A percentile compares a stretch with the other conserved stretches of the same genome.
Evolutionary conservation across 106 monocot genomes (phyloP).

Genomic region (Dendrobium catenatum): DNA sequence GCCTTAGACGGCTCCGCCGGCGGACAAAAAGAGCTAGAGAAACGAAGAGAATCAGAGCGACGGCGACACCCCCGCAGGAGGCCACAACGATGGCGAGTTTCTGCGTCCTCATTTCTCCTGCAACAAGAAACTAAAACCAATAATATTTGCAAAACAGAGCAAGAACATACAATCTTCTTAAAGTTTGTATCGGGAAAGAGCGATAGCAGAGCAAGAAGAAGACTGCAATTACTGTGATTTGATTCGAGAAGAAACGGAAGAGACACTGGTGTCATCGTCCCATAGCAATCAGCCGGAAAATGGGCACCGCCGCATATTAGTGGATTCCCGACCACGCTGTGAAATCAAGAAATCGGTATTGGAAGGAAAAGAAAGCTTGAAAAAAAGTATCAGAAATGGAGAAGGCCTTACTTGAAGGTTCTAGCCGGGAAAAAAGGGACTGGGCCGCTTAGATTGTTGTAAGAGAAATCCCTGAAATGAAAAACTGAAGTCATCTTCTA

Average conservation of each 20-base stretch:
- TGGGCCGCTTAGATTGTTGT: constrained; percentile 91
- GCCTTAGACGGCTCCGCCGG: constrained; percentile 43
- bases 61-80: constrained; percentile 40
- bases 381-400: constrained; percentile 6
- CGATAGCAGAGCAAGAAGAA: background rate
- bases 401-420: constrained; percentile 71
- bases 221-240: constrained; percentile 32
- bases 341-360: background rate
- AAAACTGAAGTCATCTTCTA: background rate
- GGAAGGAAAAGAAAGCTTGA: background rate
- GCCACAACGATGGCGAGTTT: constrained; percentile 72
- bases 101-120: constrained; percentile 34
- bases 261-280: constrained; percentile 26
- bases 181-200: background rate
- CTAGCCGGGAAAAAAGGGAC: constrained; percentile 66
- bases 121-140: background rate
- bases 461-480: constrained; percentile 80
- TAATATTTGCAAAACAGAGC: background rate
- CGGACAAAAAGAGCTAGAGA: constrained; percentile 34
- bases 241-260: constrained; percentile 44
- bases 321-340: constrained; percentile 73
- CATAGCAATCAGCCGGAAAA: constrained; percentile 39
- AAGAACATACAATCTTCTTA: too few species aligned
- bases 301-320: constrained; percentile 77
- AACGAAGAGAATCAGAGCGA: constrained; percentile 29